Evolutionary conservation across 2,329 filamentous ascomycete species (phyloP), one percentile per base, ranked within the genome.

Genomic region (Graphiopsis chlorocephala): DNA sequence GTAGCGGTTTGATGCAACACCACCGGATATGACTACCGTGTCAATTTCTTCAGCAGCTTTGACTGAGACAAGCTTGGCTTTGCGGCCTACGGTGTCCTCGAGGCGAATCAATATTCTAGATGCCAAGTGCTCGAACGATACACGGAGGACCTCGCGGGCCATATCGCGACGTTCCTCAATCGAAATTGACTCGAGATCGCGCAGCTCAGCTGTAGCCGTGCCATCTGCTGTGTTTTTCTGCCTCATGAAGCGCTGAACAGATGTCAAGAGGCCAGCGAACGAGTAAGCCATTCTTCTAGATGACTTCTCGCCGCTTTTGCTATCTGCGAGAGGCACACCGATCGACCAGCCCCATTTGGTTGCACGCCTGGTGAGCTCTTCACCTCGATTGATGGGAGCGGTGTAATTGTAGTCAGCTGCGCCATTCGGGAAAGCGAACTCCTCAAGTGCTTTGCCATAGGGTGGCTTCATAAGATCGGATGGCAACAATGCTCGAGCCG

Each of bases 111-210:
- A 76, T 2, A 95, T 83, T 11, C 94, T 85, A 68, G 87, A 90
- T 0, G 87, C 88, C 28, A 98, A 81, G 79, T 98, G 94, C 76
- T 97, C 92, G 75, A 98, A 99, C 17, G 89, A 87, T 1, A 93
- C 82, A 38, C 88, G 85, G 89, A 97, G 93, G 1, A 87, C 83
- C 68, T 90, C 88, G 47, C 84, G 82, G 1, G 91, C 94, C 50
- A 99, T 82, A 2, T 82, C 80, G 29, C 84, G 83, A 4, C 93
- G 85, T 74, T 96, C 90, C 2, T 82, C 78, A 2, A 85, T 68
- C 12, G 77, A 75, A 73, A 90, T 79, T 0, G 76, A 67, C 67
- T 74, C 68, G 14, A 75, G 64, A n/a, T 66, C 63, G n/a, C 78
- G 73, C 60, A 72, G 67, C 15, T 66, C 66, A 52, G 75, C 73